phyloP scores from a whole-genome alignment of 306 rosid species.

The Abrus precatorius region DNA sequence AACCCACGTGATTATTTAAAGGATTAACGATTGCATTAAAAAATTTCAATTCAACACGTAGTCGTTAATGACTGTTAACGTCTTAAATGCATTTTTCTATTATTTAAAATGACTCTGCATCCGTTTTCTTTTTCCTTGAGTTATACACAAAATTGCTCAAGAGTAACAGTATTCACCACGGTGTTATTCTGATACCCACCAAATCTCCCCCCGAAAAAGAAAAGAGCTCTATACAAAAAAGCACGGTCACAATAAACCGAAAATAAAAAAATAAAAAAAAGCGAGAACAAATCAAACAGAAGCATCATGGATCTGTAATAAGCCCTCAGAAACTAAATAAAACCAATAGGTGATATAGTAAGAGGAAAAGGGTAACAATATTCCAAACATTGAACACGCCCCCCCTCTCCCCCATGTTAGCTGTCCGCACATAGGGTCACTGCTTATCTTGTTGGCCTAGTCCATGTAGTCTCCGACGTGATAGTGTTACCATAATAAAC shows the following conservation, averaged over 20 bases:
- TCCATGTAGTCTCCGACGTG: constrained; percentile 89
- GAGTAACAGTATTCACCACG: neutral
- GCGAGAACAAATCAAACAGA: neutral
- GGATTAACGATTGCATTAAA: no score
- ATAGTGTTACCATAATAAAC: constrained; percentile 79
- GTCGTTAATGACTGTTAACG: neutral
- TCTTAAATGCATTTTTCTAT: neutral
- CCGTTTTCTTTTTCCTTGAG: neutral
- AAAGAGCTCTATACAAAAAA: constrained; percentile 14
- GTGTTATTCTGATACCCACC: neutral
- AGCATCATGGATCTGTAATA: constrained; percentile 13
- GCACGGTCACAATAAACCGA: constrained; percentile 12
- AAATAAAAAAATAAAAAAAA: neutral
- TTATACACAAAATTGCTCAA: constrained; percentile 1
- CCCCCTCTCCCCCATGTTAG: neutral
- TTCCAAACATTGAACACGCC: neutral
- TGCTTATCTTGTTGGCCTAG: constrained; percentile 48
- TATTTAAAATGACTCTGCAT: neutral
- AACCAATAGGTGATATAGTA: neutral
- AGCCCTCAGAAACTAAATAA: constrained; percentile 19
- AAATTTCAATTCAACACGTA: no score
- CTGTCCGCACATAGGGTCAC: neutral
- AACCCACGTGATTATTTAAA: no score
- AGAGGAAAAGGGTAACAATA: neutral
- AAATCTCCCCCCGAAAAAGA: neutral